Conservation (phyloP, 257 asterid species). For the Solanum gandarillasii region DNA sequence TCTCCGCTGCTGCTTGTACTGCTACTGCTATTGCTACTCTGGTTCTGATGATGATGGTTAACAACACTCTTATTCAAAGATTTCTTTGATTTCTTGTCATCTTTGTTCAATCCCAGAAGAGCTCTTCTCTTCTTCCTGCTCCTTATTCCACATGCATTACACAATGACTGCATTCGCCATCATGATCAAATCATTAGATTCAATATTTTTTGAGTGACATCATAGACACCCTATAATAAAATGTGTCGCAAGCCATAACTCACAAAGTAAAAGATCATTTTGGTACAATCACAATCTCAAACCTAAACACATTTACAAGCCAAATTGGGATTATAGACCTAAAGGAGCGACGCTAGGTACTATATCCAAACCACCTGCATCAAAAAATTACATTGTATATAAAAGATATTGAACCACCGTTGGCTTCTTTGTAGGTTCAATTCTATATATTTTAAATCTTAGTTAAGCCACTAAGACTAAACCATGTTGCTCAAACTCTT, state of each 20-base stretch:
- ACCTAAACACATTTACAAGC: not conserved
- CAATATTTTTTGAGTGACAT: not conserved
- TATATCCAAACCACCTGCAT: not conserved
- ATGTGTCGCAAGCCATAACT: not conserved
- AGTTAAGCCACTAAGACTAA: not conserved
- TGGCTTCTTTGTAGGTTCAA: not conserved
- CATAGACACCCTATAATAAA: not conserved
- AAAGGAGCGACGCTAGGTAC: not conserved
- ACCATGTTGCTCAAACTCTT: not conserved
- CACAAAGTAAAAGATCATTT: not conserved
- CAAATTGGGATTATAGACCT: not conserved
- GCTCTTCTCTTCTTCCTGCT: constrained; percentile 95
- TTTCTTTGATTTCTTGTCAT: constrained; percentile 29
- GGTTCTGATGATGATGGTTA: not conserved
- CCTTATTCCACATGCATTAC: constrained; percentile 97
- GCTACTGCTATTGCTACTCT: constrained; percentile 11
- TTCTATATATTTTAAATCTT: not conserved
- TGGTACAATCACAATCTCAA: not conserved
- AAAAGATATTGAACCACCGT: too few species aligned
- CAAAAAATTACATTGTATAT: too few species aligned
- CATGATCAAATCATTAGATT: not conserved
- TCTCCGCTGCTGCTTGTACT: constrained; percentile 52
- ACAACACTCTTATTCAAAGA: not conserved
- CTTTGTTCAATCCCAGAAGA: constrained; percentile 55
- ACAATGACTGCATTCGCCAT: constrained; percentile 51